Conservation (phyloP, 2,329 filamentous ascomycete species). For the Aspergillus niger region DNA sequence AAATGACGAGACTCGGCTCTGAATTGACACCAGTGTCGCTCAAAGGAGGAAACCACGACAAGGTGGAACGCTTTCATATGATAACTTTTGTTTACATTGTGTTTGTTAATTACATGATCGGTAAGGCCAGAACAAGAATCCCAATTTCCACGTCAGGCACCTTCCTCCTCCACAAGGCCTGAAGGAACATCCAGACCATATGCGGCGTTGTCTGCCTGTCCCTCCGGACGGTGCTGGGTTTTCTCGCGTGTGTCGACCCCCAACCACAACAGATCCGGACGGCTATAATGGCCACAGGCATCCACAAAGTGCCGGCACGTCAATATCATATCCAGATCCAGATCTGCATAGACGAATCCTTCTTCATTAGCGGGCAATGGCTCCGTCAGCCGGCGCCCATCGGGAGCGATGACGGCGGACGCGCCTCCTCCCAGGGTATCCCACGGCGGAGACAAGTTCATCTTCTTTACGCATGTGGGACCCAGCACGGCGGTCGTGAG, state of each 20-base stretch:
- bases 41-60: too few species aligned
- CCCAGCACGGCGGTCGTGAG: neutral
- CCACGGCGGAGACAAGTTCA: neutral
- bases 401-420: neutral
- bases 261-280: neutral
- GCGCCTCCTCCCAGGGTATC: neutral
- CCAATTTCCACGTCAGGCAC: too few species aligned
- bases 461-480: neutral
- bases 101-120: too few species aligned
- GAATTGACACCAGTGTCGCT: too few species aligned
- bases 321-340: neutral
- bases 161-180: neutral
- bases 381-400: neutral
- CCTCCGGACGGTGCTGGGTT: neutral
- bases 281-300: neutral
- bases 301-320: neutral
- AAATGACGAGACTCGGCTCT: too few species aligned
- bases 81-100: too few species aligned
- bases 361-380: neutral
- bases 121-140: too few species aligned
- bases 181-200: neutral
- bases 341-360: neutral
- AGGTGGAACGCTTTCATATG: too few species aligned
- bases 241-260: neutral
- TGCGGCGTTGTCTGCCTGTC: too few species aligned